A percentile compares a stretch with the other conserved stretches of the same genome.
Conservation (phyloP, 306 rosid species). For the Cyamopsis tetragonoloba region DNA sequence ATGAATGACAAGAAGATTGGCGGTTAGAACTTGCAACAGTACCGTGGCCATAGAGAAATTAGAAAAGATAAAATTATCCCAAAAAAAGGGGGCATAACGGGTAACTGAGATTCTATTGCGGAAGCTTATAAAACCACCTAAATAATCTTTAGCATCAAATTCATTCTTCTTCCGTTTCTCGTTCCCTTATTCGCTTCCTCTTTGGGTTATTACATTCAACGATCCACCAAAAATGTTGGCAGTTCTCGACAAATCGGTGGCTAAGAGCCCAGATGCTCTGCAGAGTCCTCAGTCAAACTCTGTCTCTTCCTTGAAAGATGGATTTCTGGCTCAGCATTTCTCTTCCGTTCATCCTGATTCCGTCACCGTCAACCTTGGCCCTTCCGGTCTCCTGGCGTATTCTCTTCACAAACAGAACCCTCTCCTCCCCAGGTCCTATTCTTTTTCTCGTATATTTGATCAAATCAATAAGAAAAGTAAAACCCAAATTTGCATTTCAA, state of each 20-base stretch:
- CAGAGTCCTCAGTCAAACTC: constrained; percentile 54
- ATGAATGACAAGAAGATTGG: neutral
- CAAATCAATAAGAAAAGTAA: neutral
- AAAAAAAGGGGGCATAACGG: constrained; percentile 24
- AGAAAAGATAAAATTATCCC: neutral
- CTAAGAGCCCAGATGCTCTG: constrained; percentile 79
- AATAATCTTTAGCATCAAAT: neutral
- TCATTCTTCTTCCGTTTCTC: neutral
- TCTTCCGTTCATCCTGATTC: constrained; percentile 58
- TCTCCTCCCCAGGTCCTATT: constrained; percentile 70
- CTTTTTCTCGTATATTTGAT: neutral
- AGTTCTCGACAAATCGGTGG: constrained; percentile 81
- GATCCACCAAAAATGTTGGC: constrained; percentile 69
- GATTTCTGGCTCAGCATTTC: constrained; percentile 57
- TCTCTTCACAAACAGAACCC: constrained; percentile 69
- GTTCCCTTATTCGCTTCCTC: neutral
- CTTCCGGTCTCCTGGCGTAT: constrained; percentile 59
- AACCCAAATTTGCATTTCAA: too few relatives aligned
- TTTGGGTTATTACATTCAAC: constrained; percentile 6
- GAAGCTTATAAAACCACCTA: constrained; percentile 1
- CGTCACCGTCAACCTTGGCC: constrained; percentile 66
- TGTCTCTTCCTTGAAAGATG: constrained; percentile 71
- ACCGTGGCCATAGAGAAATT: neutral
- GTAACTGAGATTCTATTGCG: neutral
- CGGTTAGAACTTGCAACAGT: neutral